Percentiles rank a stretch among this genome's conserved stretches.
Evolutionary conservation across 2,329 filamentous ascomycete genomes (phyloP).

Genomic region (Xylariaceae sp.): DNA sequence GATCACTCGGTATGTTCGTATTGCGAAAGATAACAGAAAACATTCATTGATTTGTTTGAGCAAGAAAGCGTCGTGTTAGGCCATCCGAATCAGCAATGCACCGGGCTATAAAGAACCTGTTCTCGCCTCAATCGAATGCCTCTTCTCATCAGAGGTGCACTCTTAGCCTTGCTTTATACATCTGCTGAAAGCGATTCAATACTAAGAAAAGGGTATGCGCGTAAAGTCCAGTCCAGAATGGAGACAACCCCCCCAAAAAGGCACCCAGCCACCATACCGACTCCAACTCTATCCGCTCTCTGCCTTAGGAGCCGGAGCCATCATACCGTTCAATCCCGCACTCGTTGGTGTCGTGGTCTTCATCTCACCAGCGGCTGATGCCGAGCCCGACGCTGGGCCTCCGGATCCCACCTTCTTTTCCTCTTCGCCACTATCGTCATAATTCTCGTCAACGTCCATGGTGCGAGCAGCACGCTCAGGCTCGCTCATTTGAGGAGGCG

Average conservation of each 20-base stretch:
- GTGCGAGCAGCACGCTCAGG: constrained; percentile 79
- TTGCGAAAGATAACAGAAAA: no score
- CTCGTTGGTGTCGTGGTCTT: constrained; percentile 49
- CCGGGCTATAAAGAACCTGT: neutral
- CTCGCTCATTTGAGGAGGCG: constrained; percentile 57
- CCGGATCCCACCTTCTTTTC: constrained; percentile 55
- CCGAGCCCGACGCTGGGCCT: constrained; percentile 39
- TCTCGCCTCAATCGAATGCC: constrained; percentile 1
- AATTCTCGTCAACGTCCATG: constrained; percentile 96
- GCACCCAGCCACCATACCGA: constrained; percentile 4
- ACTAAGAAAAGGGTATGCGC: constrained; percentile 26
- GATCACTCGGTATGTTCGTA: no score
- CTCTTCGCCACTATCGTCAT: constrained; percentile 90
- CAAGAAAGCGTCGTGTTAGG: no score
- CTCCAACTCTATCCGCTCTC: constrained; percentile 33
- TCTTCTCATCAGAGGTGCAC: constrained; percentile 20
- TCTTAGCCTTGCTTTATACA: constrained; percentile 21
- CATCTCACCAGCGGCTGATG: constrained; percentile 45
- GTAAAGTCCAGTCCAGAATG: constrained; percentile 11
- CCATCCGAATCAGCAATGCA: no score
- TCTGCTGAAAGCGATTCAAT: constrained; percentile 13
- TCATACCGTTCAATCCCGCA: constrained; percentile 44
- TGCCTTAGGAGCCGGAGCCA: constrained; percentile 42
- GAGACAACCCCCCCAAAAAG: neutral
- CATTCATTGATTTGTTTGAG: no score